These are phyloP conservation scores for Tetrahymena borealis DNA, from an alignment of 73 alveolate species.

Conservation along the genomic window DNA sequence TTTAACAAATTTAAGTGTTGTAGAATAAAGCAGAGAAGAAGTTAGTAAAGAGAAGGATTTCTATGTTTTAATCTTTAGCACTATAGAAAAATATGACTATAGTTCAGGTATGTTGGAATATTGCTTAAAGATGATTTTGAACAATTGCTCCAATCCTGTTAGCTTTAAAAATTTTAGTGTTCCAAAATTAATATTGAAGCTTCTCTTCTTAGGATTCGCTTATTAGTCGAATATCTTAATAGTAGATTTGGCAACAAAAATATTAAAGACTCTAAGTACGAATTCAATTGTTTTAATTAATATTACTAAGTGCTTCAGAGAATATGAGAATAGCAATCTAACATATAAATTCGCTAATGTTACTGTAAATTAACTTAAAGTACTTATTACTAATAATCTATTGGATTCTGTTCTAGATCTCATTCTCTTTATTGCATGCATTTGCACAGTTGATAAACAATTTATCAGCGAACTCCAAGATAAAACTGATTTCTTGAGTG, in stretches of 20 bases:
- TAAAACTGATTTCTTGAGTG: neutral
- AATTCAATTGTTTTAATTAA: neutral
- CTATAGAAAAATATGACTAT: neutral
- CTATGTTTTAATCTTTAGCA: neutral
- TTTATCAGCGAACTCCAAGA: neutral
- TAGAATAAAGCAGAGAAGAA: neutral
- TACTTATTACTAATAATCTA: neutral
- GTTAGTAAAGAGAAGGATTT: neutral
- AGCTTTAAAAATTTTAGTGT: neutral
- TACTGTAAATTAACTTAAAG: neutral
- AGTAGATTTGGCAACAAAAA: neutral
- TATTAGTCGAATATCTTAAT: neutral
- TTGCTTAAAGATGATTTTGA: neutral
- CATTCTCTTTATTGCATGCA: neutral
- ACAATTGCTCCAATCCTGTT: neutral
- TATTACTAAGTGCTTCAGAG: neutral
- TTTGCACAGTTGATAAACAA: neutral
- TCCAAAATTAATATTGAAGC: neutral
- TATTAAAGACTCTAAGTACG: neutral
- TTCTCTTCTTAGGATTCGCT: neutral
- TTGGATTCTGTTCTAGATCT: neutral
- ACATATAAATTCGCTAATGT: neutral
- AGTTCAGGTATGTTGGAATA: neutral
- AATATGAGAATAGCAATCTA: neutral
- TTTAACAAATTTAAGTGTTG: neutral